A percentile compares a stretch with the other conserved stretches of the same genome.
Conservation (phyloP, 1,139 yeast species). For the Hanseniaspora uvarum region DNA sequence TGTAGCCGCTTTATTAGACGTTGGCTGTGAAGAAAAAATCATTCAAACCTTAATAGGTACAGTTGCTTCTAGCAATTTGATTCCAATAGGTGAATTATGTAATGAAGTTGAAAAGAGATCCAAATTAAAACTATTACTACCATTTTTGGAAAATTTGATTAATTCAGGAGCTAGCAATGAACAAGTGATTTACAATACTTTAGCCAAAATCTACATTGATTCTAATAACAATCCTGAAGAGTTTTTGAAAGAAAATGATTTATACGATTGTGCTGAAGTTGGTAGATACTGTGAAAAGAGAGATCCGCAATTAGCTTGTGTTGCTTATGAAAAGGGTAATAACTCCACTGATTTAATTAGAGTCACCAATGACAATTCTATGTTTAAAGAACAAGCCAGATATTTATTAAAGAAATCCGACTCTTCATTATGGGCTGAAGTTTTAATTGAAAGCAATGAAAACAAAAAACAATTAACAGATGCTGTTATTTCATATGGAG, state of each 20-base stretch:
- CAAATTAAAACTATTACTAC: constrained; percentile 79
- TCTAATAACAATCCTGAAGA: constrained; percentile 96
- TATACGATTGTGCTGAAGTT: constrained; percentile 82
- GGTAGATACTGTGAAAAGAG: constrained; percentile 99
- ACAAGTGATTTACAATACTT: constrained; percentile 83
- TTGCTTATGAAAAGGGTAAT: constrained; percentile 89
- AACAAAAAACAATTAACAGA: constrained; percentile 88
- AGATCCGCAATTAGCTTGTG: constrained; percentile 95
- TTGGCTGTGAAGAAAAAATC: constrained; percentile 87
- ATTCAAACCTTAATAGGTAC: constrained; percentile 72
- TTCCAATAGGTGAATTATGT: constrained; percentile 81
- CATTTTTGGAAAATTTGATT: constrained; percentile 83
- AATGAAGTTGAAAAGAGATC: constrained; percentile 94
- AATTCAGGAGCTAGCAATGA: constrained; percentile 73
- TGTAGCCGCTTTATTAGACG: constrained; percentile 89
- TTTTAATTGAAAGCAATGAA: constrained; percentile 60
- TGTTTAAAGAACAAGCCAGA: constrained; percentile 98
- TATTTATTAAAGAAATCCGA: constrained; percentile 82
- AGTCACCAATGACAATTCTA: constrained; percentile 90
- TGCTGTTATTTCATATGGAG: constrained; percentile 90
- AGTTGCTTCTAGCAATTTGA: constrained; percentile 68
- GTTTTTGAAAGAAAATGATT: constrained; percentile 80
- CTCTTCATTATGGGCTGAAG: constrained; percentile 67
- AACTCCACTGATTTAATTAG: constrained; percentile 81
- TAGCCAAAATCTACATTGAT: constrained; percentile 95